These are phyloP conservation scores for Rhizopus stolonifer DNA, from an alignment of 371 early-diverging fungal species.

Conservation along the genomic window DNA sequence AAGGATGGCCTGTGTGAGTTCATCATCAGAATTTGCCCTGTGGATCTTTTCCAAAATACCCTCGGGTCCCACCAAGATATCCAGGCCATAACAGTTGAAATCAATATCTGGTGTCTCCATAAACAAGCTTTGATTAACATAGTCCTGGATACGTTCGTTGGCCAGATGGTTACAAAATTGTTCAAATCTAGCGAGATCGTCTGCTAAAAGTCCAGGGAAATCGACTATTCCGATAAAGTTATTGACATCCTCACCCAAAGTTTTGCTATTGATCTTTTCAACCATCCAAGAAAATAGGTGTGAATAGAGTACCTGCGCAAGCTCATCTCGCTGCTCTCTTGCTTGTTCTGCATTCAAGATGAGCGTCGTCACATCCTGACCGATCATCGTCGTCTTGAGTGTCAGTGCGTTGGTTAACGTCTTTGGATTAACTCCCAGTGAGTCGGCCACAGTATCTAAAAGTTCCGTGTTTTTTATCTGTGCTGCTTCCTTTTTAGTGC, in stretches of 20 bases:
- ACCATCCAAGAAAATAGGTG: slow-evolving; percentile 86
- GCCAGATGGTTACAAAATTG: slow-evolving; percentile 79
- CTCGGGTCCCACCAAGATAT: slow-evolving; percentile 49
- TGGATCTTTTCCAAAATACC: slow-evolving; percentile 65
- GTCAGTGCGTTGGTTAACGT: slow-evolving; percentile 83
- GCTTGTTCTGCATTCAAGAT: slow-evolving; percentile 82
- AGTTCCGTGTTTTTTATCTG: slow-evolving; percentile 72
- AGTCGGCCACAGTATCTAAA: slow-evolving; percentile 77
- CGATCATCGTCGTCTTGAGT: slow-evolving; percentile 79
- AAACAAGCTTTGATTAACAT: slow-evolving; percentile 61
- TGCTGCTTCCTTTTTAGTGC: slow-evolving; percentile 64
- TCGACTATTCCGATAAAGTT: slow-evolving; percentile 77
- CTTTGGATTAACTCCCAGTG: slow-evolving; percentile 81
- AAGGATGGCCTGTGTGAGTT: slow-evolving; percentile 34
- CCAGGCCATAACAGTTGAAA: slow-evolving; percentile 20
- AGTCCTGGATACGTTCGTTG: slow-evolving; percentile 79
- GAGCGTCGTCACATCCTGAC: slow-evolving; percentile 83
- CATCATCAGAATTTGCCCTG: slow-evolving; percentile 55
- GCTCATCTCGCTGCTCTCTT: slow-evolving; percentile 70
- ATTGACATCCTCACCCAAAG: slow-evolving; percentile 64
- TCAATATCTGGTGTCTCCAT: slow-evolving; percentile 39
- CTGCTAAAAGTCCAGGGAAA: slow-evolving; percentile 54
- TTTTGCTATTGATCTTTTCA: slow-evolving; percentile 81
- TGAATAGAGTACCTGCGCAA: slow-evolving; percentile 78
- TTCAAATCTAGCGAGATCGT: slow-evolving; percentile 55